phyloP scores from a whole-genome alignment of 2,329 filamentous ascomycete genomes.

The Trichoderma polysporum region DNA sequence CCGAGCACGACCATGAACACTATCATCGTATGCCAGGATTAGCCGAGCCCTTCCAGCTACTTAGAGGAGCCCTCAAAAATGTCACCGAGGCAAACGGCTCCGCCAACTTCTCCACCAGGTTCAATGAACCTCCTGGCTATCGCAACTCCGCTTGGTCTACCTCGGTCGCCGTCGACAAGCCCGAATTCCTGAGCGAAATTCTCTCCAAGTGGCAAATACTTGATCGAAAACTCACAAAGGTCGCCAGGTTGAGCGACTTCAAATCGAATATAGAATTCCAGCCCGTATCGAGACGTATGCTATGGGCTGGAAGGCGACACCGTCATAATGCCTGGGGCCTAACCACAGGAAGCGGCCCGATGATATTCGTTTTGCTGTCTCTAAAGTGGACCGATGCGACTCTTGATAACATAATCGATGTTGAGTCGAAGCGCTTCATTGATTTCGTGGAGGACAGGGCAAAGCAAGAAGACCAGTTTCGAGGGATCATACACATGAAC shows the following conservation, averaged over 20 bases:
- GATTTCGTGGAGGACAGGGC: conserved; percentile 31
- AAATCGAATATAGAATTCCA: conserved; percentile 37
- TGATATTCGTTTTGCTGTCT: conserved; percentile 35
- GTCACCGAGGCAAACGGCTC: conserved; percentile 29
- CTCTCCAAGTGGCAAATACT: conserved; percentile 28
- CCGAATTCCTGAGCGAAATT: conserved; percentile 30
- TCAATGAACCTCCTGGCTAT: conserved; percentile 28
- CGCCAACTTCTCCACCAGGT: conserved; percentile 27
- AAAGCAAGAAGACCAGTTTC: conserved; percentile 29
- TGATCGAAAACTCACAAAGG: conserved; percentile 20
- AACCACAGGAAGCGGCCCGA: conserved; percentile 34
- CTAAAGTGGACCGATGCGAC: conserved; percentile 27
- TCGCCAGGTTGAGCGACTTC: conserved; percentile 16
- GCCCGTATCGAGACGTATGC: conserved; percentile 38
- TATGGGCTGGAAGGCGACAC: conserved; percentile 34
- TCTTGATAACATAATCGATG: conserved; percentile 34
- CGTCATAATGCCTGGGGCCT: conserved; percentile 45
- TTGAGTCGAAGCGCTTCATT: conserved; percentile 17
- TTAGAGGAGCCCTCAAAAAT: conserved; percentile 26
- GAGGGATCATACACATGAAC: conserved; percentile 38
- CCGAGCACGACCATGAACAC: conserved; percentile 18
- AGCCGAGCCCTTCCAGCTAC: conserved; percentile 27
- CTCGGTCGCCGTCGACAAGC: conserved; percentile 27
- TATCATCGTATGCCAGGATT: conserved; percentile 21
- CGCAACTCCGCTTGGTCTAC: conserved; percentile 35